Evolutionary conservation across 2,329 filamentous ascomycete genomes (phyloP).

Genomic region (Ophiostoma novo-ulmi): DNA sequence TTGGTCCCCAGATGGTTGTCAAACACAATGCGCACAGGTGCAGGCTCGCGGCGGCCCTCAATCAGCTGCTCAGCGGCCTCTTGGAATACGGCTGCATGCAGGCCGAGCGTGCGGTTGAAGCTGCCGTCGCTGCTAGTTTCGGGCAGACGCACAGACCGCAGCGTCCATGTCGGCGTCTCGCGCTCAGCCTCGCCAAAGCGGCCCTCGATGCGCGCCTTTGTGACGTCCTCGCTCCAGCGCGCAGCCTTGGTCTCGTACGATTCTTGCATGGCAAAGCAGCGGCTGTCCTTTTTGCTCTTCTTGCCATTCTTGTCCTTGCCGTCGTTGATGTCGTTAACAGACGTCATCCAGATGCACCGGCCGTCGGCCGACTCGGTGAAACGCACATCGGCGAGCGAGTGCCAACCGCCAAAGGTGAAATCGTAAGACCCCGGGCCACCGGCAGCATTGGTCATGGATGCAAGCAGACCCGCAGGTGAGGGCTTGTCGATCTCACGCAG

Average conservation of each 20-base stretch:
- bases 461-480: conserved; percentile 57
- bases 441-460: conserved; percentile 59
- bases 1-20: conserved; percentile 64
- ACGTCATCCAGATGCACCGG: conserved; percentile 62
- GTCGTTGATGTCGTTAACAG: conserved; percentile 52
- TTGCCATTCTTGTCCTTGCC: conserved; percentile 47
- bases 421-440: conserved; percentile 61
- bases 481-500: conserved; percentile 81
- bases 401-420: conserved; percentile 68
- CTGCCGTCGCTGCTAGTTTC: conserved; percentile 36
- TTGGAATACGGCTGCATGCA: conserved; percentile 67
- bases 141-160: conserved; percentile 62
- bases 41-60: conserved; percentile 61
- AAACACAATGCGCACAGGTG: conserved; percentile 66
- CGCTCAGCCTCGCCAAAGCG: conserved; percentile 79
- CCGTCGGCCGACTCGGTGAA: conserved; percentile 67
- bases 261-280: conserved; percentile 68
- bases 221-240: conserved; percentile 77
- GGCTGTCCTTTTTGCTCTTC: conserved; percentile 48
- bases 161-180: conserved; percentile 73
- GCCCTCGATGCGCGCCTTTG: conserved; percentile 79
- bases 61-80: conserved; percentile 59
- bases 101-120: conserved; percentile 46
- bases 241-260: conserved; percentile 71
- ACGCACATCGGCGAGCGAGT: conserved; percentile 63